Evolutionary conservation across 2,329 filamentous ascomycete species (phyloP).

Genomic region (Mycosphaerelloides madeirae): DNA sequence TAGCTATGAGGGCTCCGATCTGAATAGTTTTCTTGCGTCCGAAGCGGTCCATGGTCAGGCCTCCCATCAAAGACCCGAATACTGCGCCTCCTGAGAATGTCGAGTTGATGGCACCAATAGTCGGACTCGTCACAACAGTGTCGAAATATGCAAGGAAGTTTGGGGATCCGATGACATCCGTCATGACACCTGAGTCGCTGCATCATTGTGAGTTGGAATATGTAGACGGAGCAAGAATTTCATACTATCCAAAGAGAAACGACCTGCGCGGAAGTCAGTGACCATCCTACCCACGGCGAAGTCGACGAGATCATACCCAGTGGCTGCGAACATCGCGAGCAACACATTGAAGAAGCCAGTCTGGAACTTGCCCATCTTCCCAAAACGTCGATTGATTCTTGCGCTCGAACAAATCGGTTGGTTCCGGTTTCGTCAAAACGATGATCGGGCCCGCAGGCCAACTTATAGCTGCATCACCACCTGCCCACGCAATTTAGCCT

Average conservation of each 20-base stretch:
- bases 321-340: conserved; percentile 26
- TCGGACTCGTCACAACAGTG: conserved; percentile 45
- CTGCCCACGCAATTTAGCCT: conserved; percentile 6
- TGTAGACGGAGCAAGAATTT: background rate
- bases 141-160: conserved; percentile 57
- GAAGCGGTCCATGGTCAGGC: conserved; percentile 57
- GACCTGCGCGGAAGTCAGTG: conserved; percentile 19
- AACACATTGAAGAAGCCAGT: conserved; percentile 26
- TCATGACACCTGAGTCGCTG: conserved; percentile 39
- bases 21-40: conserved; percentile 58
- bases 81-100: conserved; percentile 58
- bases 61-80: conserved; percentile 51
- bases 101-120: conserved; percentile 60
- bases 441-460: conserved; percentile 1
- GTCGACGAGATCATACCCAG: conserved; percentile 17
- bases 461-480: background rate
- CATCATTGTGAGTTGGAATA: background rate
- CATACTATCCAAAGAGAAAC: conserved; percentile 46
- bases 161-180: conserved; percentile 52
- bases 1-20: conserved; percentile 54
- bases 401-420: background rate
- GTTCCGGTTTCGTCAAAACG: background rate
- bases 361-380: conserved; percentile 16
- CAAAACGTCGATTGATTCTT: background rate
- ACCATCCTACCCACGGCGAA: background rate